These are phyloP conservation scores for Ustilago loliicola DNA, from an alignment of 1,284 basidiomycete species.

Conservation along the genomic window DNA sequence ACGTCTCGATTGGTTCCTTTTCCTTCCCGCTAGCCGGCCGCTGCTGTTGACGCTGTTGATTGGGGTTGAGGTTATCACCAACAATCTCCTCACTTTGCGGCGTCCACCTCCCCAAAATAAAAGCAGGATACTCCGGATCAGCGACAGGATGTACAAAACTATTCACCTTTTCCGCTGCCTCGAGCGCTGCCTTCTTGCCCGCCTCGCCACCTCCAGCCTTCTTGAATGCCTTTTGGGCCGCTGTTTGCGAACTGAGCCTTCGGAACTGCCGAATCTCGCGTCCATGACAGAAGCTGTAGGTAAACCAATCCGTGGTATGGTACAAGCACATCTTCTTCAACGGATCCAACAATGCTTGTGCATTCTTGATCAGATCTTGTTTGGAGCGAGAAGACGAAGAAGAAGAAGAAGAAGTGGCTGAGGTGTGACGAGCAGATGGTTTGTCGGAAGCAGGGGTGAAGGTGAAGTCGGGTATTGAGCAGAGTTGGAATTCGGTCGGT, in stretches of 20 bases:
- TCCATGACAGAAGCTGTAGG: conserved; percentile 65
- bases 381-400: conserved; percentile 13
- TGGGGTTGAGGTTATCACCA: conserved; percentile 33
- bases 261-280: conserved; percentile 57
- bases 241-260: conserved; percentile 33
- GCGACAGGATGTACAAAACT: conserved; percentile 27
- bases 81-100: conserved; percentile 43
- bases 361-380: conserved; percentile 32
- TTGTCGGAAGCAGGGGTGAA: conserved; percentile 5
- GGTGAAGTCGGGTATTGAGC: conserved; percentile 49
- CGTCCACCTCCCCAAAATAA: conserved; percentile 48
- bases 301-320: conserved; percentile 65
- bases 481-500: conserved; percentile 36
- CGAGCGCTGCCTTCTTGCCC: conserved; percentile 37
- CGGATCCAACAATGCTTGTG: conserved; percentile 52
- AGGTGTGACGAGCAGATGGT: background rate
- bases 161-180: conserved; percentile 38
- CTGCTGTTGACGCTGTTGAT: conserved; percentile 25
- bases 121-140: conserved; percentile 48
- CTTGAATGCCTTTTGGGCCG: conserved; percentile 31
- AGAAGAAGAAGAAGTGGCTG: too few species aligned
- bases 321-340: conserved; percentile 60
- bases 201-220: conserved; percentile 36
- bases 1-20: background rate
- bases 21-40: conserved; percentile 22